Conservation (phyloP, 208 protist genomes). For the Leishmania mexicana region DNA sequence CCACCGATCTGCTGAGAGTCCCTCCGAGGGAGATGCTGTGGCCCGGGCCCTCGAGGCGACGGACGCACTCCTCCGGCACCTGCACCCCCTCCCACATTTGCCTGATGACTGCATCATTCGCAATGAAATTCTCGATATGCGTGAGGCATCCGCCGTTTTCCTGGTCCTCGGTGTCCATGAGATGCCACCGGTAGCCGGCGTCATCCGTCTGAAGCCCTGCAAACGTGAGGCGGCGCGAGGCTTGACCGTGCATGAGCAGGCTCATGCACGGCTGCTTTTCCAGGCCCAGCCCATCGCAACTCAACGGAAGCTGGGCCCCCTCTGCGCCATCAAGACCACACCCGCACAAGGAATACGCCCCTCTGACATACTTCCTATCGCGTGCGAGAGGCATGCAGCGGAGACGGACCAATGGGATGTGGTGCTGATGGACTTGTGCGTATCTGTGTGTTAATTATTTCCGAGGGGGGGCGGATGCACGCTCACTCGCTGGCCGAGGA, state of each 20-base stretch:
- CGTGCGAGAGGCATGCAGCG: not conserved
- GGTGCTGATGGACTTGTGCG: not conserved
- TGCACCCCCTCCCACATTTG: not conserved
- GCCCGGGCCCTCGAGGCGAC: not conserved
- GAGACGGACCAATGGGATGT: not conserved
- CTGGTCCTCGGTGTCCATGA: not conserved
- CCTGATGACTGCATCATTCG: not conserved
- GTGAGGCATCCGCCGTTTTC: not conserved
- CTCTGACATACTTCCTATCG: not conserved
- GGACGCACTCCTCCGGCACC: not conserved
- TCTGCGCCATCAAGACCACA: not conserved
- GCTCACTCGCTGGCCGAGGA: not conserved
- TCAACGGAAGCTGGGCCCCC: not conserved
- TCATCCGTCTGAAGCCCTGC: not conserved
- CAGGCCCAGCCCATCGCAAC: not conserved
- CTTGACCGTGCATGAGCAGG: not conserved
- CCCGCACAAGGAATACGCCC: not conserved
- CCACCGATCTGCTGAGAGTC: not conserved
- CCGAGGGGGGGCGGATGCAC: not conserved
- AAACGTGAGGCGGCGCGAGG: not conserved
- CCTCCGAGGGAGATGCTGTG: not conserved
- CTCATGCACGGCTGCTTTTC: not conserved
- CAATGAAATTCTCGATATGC: not conserved
- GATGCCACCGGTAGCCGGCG: not conserved
- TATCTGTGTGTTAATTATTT: not conserved